phyloP scores from a whole-genome alignment of 1,139 yeast species.

The Protomyces arabidopsidicola region DNA sequence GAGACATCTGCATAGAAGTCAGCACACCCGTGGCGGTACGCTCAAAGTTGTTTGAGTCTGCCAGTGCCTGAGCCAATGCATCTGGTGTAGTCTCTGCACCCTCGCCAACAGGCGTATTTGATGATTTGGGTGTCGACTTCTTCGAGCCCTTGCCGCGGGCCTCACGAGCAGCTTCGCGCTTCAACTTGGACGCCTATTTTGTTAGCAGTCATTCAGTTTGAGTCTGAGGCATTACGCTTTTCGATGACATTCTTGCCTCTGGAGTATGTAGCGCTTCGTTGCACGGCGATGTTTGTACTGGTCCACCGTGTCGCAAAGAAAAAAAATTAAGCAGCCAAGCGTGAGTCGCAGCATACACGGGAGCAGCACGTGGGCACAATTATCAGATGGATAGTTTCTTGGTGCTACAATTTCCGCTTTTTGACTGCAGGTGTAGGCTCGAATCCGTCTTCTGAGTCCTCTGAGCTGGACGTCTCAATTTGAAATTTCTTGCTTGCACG shows the following conservation, averaged over 20 bases:
- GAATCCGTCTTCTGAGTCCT: not conserved
- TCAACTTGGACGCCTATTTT: constrained; percentile 29
- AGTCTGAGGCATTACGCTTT: not conserved
- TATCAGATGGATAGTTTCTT: not conserved
- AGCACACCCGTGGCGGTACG: constrained; percentile 98
- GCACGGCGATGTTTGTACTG: no score
- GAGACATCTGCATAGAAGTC: constrained; percentile 79
- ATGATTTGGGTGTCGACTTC: constrained; percentile 8
- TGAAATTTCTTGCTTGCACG: not conserved
- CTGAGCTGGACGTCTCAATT: not conserved
- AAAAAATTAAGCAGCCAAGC: constrained; percentile 1
- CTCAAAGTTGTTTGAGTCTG: constrained; percentile 44
- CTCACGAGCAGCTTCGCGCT: constrained; percentile 27
- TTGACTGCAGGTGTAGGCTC: not conserved
- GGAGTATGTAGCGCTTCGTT: not conserved
- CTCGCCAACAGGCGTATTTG: constrained; percentile 25
- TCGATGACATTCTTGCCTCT: not conserved
- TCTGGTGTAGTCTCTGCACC: constrained; percentile 20
- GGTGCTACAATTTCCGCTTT: not conserved
- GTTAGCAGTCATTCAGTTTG: not conserved
- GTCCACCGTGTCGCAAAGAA: not conserved
- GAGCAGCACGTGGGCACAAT: not conserved
- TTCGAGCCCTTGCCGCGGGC: constrained; percentile 14
- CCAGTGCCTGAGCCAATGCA: constrained; percentile 23
- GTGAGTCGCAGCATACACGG: not conserved